Percentiles rank a stretch among this genome's conserved stretches.
phyloP scores from a whole-genome alignment of 208 protist genomes.

The Blastocrithidia nonstop region DNA sequence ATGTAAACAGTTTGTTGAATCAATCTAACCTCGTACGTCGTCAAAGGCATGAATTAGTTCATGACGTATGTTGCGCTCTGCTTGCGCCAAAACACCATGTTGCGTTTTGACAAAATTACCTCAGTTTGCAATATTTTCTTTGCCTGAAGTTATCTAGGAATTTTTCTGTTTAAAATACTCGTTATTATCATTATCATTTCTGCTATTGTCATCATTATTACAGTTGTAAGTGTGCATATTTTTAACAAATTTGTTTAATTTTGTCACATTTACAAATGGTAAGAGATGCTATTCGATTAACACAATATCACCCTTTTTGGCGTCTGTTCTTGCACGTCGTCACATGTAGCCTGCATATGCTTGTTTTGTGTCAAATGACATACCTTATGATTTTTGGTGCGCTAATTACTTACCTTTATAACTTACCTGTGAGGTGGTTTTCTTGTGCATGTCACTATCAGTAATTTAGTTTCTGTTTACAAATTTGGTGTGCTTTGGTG shows the following conservation, averaged over 20 bases:
- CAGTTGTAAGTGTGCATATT: constrained; percentile 7
- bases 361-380: constrained; percentile 9
- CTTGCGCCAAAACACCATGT: constrained; percentile 13
- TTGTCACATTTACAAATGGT: constrained; percentile 1
- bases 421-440: no score
- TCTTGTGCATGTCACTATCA: neutral
- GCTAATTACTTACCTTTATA: no score
- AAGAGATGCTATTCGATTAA: constrained; percentile 42
- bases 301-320: constrained; percentile 56
- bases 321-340: constrained; percentile 29
- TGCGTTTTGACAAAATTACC: constrained; percentile 10
- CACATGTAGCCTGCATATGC: constrained; percentile 69
- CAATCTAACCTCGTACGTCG: constrained; percentile 77
- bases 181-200: constrained; percentile 2
- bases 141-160: neutral
- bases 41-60: constrained; percentile 92
- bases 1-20: constrained; percentile 77
- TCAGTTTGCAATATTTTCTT: no score
- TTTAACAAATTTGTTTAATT: constrained; percentile 6
- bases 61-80: constrained; percentile 79
- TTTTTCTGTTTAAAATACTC: constrained; percentile 1
- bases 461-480: neutral
- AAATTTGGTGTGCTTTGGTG: constrained; percentile 1
- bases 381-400: no score
- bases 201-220: constrained; percentile 7